phyloP scores from a whole-genome alignment of 2,329 filamentous ascomycete species.

The Fusarium clavum region DNA sequence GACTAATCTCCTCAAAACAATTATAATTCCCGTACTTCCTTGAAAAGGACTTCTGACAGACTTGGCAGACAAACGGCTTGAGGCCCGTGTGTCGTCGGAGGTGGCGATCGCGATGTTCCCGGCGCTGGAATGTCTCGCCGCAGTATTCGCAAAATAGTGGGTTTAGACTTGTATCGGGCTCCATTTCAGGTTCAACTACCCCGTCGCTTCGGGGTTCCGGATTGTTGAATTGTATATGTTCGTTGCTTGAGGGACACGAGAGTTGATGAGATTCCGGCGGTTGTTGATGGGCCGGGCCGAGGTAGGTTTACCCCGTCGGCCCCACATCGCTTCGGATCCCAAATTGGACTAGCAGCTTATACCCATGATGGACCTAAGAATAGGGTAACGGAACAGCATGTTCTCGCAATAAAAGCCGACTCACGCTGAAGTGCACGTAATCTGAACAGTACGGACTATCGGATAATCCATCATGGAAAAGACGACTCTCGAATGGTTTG shows the following conservation, averaged over 20 bases:
- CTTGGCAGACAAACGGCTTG: not conserved
- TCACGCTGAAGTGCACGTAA: too few species aligned
- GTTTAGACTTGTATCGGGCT: not conserved
- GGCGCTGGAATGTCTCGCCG: not conserved
- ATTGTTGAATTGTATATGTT: rapidly evolving
- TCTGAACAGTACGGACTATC: rapidly evolving
- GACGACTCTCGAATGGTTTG: not conserved
- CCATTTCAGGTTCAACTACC: not conserved
- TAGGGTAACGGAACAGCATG: not conserved
- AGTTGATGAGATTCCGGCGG: rapidly evolving
- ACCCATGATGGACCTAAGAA: rapidly evolving
- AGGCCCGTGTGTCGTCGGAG: not conserved
- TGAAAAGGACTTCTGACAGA: not conserved
- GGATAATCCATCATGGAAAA: not conserved
- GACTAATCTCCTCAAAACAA: too few species aligned
- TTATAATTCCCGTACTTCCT: not conserved
- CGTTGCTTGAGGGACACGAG: rapidly evolving
- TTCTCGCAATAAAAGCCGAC: rapidly evolving
- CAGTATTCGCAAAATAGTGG: not conserved
- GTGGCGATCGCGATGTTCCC: constrained; percentile 8
- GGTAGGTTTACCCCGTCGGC: not conserved
- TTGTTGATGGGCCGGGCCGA: not conserved
- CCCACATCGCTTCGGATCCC: not conserved
- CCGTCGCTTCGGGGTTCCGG: not conserved
- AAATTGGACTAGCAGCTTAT: not conserved